Base-by-base conservation (phyloP, 1,284 basidiomycete genomes). In the Mycena sp. region DNA sequence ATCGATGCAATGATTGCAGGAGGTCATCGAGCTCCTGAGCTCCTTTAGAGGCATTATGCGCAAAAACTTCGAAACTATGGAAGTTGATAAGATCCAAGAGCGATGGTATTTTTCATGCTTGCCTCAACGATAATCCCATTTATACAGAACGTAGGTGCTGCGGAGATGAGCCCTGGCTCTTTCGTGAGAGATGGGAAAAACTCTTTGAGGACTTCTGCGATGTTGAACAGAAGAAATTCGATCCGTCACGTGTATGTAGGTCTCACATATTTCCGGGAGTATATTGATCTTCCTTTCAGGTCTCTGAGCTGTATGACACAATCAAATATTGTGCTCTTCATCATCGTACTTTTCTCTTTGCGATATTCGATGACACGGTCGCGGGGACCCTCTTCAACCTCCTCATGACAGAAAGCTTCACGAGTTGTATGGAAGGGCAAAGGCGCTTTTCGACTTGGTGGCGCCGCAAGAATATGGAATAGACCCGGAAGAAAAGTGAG, bases 381-480 rank as follows among this genome's bases (percentile, higher is more conserved):
- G 85, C 50, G 83, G 83, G 46, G 83, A 87, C 60, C 72, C 78
- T 23, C 69, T 75, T 17, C 82, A 81, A 58, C 82, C 81, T 51
- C 77, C 81, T 17, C 87, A 89, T 61, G 91, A 92, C 71, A 85
- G 91, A 55, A 88, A 88, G 73, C 83, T 99, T 45, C 94, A 96
- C 71, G 94, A 98, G 74, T 81, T 99, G 28, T 98, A 98, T 78
- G 91, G 88, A 40, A 88, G 94, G 44, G 95, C 96, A 25, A 98
- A 98, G 77, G 94, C 95, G 3, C 84, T 98, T 4, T 98, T 98
- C 72, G 96, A 98, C 74, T 85, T 98, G 29, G 95, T 99, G 44
- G 97, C 96, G 3, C 98, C 98, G 6, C 95, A 98, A 73, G 98
- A 99, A 76, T 99, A 99, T 73, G 98, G 98, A 21, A 98, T 99